These are phyloP conservation scores for Microthyrium microscopicum DNA, from an alignment of 2,329 filamentous ascomycete genomes.

Conservation along the genomic window DNA sequence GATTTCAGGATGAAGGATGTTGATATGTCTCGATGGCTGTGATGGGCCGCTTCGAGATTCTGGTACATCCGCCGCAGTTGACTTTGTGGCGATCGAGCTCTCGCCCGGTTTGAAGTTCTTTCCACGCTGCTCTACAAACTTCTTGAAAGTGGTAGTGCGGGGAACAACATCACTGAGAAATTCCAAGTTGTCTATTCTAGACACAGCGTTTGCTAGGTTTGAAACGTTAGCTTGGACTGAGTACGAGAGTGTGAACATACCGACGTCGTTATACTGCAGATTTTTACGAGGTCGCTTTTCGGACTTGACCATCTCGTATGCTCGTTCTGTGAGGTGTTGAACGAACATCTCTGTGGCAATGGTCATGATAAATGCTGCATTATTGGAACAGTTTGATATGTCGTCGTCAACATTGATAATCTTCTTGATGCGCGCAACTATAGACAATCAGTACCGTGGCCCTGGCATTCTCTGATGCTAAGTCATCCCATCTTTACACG, in stretches of 20 bases:
- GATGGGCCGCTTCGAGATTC: too few relatives aligned
- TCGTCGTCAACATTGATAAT: constrained; percentile 83
- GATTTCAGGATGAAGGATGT: too few relatives aligned
- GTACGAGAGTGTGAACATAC: constrained; percentile 28
- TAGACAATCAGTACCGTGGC: too few relatives aligned
- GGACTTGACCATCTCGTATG: constrained; percentile 73
- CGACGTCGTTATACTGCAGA: constrained; percentile 89
- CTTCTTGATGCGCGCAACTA: constrained; percentile 90
- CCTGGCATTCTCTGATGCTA: too few relatives aligned
- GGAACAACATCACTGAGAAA: constrained; percentile 87
- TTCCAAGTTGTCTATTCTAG: constrained; percentile 82
- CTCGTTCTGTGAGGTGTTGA: constrained; percentile 72
- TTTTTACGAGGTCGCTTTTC: constrained; percentile 86
- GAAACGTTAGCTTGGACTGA: constrained; percentile 6
- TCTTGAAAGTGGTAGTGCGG: constrained; percentile 64
- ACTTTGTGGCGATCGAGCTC: background rate
- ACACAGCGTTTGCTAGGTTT: constrained; percentile 57
- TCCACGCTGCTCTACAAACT: constrained; percentile 44
- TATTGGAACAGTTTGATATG: constrained; percentile 73
- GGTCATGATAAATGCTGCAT: constrained; percentile 85
- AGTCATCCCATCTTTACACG: too few relatives aligned
- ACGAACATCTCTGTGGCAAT: constrained; percentile 93
- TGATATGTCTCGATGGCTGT: too few relatives aligned
- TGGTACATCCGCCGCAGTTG: too few relatives aligned
- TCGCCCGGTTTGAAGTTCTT: background rate